A percentile compares a stretch with the other conserved stretches of the same genome.
These are phyloP conservation scores for Aspergillus clavatus DNA, from an alignment of 2,329 filamentous ascomycete species.

Conservation along the genomic window DNA sequence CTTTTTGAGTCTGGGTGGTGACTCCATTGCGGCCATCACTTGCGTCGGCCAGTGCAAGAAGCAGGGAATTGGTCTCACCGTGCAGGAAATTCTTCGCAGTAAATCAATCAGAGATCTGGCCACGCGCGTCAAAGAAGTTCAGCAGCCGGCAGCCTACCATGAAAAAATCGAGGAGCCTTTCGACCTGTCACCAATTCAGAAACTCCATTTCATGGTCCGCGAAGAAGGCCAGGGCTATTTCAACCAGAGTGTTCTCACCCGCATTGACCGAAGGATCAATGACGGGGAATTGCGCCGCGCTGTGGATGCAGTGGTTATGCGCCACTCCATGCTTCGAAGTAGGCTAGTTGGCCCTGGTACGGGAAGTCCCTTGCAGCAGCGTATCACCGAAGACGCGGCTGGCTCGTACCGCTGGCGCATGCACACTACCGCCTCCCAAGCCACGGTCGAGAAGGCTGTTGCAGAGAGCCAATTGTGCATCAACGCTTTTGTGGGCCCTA, in stretches of 20 bases:
- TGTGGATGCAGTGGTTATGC: constrained; percentile 28
- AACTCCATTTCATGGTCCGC: constrained; percentile 34
- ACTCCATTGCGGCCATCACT: constrained; percentile 50
- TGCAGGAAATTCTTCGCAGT: constrained; percentile 47
- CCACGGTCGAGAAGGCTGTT: constrained; percentile 22
- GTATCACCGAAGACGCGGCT: constrained; percentile 26
- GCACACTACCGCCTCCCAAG: constrained; percentile 17
- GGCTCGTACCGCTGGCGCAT: constrained; percentile 25
- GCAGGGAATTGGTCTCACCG: constrained; percentile 41
- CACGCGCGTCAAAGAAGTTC: constrained; percentile 25
- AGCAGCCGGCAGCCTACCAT: constrained; percentile 31
- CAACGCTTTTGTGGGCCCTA: constrained; percentile 34
- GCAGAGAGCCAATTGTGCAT: constrained; percentile 31
- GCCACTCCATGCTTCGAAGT: constrained; percentile 38
- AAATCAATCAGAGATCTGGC: constrained; percentile 42
- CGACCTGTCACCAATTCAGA: constrained; percentile 35
- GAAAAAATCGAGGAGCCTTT: constrained; percentile 30
- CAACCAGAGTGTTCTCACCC: constrained; percentile 36
- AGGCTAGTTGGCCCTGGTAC: constrained; percentile 23
- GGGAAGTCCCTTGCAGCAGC: constrained; percentile 21
- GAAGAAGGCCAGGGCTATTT: constrained; percentile 34
- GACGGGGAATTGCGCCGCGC: constrained; percentile 22
- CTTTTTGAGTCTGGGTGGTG: constrained; percentile 45
- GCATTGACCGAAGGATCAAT: constrained; percentile 24
- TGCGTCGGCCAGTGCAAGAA: constrained; percentile 46